Percentiles rank a stretch among this genome's conserved stretches.
Evolutionary conservation across 2,329 filamentous ascomycete genomes (phyloP).

Genomic region (Botrytis cinerea): DNA sequence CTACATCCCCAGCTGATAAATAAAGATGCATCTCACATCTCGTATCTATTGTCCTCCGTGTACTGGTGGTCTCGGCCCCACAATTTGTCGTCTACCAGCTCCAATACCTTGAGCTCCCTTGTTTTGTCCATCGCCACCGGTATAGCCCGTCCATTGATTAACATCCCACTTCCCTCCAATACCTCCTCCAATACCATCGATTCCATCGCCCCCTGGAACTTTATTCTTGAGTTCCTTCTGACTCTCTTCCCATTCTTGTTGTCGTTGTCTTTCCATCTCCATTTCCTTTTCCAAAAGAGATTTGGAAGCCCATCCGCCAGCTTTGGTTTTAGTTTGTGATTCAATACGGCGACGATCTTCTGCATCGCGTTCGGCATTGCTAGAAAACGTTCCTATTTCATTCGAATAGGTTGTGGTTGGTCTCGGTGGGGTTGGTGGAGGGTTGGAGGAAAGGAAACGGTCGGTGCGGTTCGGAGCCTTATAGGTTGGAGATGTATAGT

Average conservation of each 20-base stretch:
- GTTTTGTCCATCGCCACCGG: slow-evolving; percentile 75
- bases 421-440: slow-evolving; percentile 44
- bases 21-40: neutral
- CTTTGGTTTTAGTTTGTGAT: slow-evolving; percentile 54
- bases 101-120: slow-evolving; percentile 65
- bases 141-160: slow-evolving; percentile 62
- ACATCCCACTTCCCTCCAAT: slow-evolving; percentile 68
- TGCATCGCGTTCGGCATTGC: slow-evolving; percentile 50
- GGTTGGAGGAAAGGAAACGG: slow-evolving; percentile 51
- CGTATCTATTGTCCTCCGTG: neutral
- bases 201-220: slow-evolving; percentile 49
- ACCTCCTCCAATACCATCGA: slow-evolving; percentile 67
- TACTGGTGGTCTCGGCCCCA: slow-evolving; percentile 68
- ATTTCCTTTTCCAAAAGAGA: slow-evolving; percentile 60
- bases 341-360: slow-evolving; percentile 51
- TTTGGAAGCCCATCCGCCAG: slow-evolving; percentile 55
- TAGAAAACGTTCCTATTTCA: slow-evolving; percentile 45
- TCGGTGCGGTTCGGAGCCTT: slow-evolving; percentile 48
- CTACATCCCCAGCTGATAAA: neutral
- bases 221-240: slow-evolving; percentile 61
- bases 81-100: slow-evolving; percentile 72
- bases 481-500: slow-evolving; percentile 36
- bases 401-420: slow-evolving; percentile 45
- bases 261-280: slow-evolving; percentile 60
- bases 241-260: slow-evolving; percentile 69